Evolutionary conservation across 1,284 basidiomycete species (phyloP).

Genomic region (Thelephora terrestris): DNA sequence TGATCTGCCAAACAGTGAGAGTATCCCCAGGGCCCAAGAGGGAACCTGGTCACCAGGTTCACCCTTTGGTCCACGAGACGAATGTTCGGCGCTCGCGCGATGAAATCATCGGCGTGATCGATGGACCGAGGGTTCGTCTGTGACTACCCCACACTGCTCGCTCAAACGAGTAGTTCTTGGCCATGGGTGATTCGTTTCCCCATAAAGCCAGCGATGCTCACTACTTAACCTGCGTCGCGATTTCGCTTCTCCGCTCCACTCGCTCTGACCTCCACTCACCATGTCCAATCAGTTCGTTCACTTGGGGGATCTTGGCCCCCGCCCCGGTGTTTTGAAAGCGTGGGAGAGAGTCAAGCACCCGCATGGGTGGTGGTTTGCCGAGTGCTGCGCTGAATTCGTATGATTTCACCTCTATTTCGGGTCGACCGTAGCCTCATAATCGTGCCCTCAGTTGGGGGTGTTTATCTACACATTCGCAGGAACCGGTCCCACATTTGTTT

Average conservation of each 20-base stretch:
- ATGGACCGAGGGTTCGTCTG: too few relatives aligned
- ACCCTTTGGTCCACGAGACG: too few relatives aligned
- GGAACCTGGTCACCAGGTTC: too few relatives aligned
- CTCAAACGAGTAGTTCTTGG: too few relatives aligned
- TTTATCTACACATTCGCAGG: slow-evolving; percentile 48
- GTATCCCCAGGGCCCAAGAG: too few relatives aligned
- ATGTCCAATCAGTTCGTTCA: slow-evolving; percentile 8
- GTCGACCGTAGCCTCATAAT: slow-evolving; percentile 20
- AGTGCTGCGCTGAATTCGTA: slow-evolving; percentile 53
- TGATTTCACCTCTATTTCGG: slow-evolving; percentile 21
- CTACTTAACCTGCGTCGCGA: too few relatives aligned
- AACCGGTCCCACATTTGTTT: slow-evolving; percentile 47
- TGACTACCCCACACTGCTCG: too few relatives aligned
- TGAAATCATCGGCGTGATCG: too few relatives aligned
- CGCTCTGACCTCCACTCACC: background rate
- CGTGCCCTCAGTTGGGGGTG: slow-evolving; percentile 25
- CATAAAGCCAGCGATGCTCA: too few relatives aligned
- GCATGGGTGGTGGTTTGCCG: slow-evolving; percentile 40
- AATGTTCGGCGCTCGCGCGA: too few relatives aligned
- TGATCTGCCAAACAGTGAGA: too few relatives aligned
- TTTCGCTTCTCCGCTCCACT: background rate
- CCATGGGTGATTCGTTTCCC: too few relatives aligned
- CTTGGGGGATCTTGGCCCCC: slow-evolving; percentile 16
- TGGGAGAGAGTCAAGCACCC: slow-evolving; percentile 49
- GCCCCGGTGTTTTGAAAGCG: slow-evolving; percentile 27